Evolutionary conservation across 225 moss, liverwort and hornwort genomes (phyloP), one percentile per base, ranked within the genome.

Genomic region (Takakia lepidozioides): DNA sequence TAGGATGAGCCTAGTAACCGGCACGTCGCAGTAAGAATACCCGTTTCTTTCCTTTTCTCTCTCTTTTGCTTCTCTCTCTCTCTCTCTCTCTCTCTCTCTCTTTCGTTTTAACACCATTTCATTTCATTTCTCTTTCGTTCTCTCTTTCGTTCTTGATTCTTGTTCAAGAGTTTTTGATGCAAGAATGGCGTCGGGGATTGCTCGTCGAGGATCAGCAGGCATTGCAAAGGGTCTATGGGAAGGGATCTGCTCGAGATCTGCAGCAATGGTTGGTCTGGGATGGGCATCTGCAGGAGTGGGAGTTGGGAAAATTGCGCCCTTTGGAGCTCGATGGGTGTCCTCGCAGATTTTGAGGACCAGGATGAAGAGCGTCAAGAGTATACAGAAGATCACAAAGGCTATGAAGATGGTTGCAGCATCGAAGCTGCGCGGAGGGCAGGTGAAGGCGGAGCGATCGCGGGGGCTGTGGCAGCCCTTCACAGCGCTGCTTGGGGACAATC

Each of bases 361-460:
- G 43, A 77, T 77, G 82, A 73, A 59, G 45, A 77, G 77, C 8
- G 76, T 82, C 49, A 77, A 60, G 47, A 77, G 69, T 45, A 73
- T 73, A 27, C 69, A 73, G 46, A 82, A 73, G 63, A 77, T 82
- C 54, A 82, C 82, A 6, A 76, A 70, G 77, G 73, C 77, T 5
- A 82, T 82, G 82, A 77, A 77, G 63, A 77, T 77, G 82, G 77
- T 77, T 59, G 77, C 82, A 19, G 77, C 63, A n/a, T 82, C 77
- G 11, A 82, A 77, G 73, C 69, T 77, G 35, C 46, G 73, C 11
- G 63, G 50, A 29, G 56, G 61, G 62, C 82, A 82, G 17, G 55
- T 58, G 2, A 73, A 70, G 63, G 73, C 63, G 10, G 82, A 82
- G 51, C 69, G 63, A 3, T 82, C 77, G 1, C 77, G 73, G 1